Evolutionary conservation across 2,329 filamentous ascomycete genomes (phyloP), one percentile per base, ranked within the genome.

Genomic region (Neofusicoccum laricinum): DNA sequence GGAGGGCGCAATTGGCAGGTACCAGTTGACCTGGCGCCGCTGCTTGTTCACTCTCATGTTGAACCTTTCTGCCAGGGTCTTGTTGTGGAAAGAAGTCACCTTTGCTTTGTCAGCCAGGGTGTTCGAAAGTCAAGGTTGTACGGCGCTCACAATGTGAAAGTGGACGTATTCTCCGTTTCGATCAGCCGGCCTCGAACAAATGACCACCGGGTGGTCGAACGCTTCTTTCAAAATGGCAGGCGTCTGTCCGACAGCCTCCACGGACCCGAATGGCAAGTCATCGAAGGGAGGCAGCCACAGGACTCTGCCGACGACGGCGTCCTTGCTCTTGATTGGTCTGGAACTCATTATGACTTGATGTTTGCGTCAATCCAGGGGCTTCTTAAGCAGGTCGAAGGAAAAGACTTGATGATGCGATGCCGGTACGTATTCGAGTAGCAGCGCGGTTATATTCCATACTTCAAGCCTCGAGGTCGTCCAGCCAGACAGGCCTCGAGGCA

Each of bases 51-150:
- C 30, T 25, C 7, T 19, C 46, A 61, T 73, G 41, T 69, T 68
- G 55, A 75, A 77, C 34, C 73, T 68, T 50, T 76, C 69, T 34
- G 72, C 65, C 10, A 77, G 69, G 17, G 66, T 69, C 59, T 72
- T 75, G 45, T 73, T 72, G 63, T 75, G 70, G 51, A 76, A 69
- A 4, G 74, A 76, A 2, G 74, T 75, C 14, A 76, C 72, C 75
- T 76, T 46, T 3, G 68, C 63, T 43, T 17, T 3, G 32, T 63
- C 40, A 51, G 53, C 25, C 53, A n/a, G 25, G 11, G 48, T 15
- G n/a, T 8, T 32, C 12, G 8, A 30, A 36, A 15, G n/a, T 12
- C 21, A 34, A 36, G 19, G 14, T 14, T 4, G 19, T 30, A 30
- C 15, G 14, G 3, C 30, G 67, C 73, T 70, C 65, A 76, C 74